Base-by-base conservation (phyloP, 176 grass and related monocot species). In the Oryza rufipogon region DNA sequence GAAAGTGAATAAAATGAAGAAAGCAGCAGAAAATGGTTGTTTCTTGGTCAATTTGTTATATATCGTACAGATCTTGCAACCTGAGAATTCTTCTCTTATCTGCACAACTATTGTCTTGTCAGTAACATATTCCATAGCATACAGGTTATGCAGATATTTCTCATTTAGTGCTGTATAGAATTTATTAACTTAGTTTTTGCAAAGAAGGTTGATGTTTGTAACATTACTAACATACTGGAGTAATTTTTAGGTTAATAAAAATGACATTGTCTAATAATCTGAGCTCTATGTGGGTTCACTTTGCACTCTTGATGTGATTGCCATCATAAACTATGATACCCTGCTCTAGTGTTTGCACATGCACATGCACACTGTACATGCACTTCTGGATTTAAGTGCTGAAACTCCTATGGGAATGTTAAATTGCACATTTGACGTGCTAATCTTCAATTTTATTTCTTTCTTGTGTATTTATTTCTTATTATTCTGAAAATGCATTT, bases 401-500 rank as follows among this genome's bases (percentile, higher is more conserved):
- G 38, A 12, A 73, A 73, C 36, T 82, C 80, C 46, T 19, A n/a
- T 54, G 48, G 38, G n/a, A 65, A 48, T 42, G 19, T 10, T 39
- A 56, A 70, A 78, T 70, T 17, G 56, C 64, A 87, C 69, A 4
- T 51, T 82, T 10, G 58, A 63, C 34, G 11, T 67, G 66, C 14
- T n/a, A 65, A 46, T 34, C 15, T 74, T 85, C 20, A 47, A 64
- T 81, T 61, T 81, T 47, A 23, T 49, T 56, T 80, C 44, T 79
- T 13, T 73, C 71, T 13, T 34, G 30, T 70, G 13, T 82, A 61
- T 45, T 80, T n/a, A 69, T 69, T 64, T 81, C 58, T 91, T 32
- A 45, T 84, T 82, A 74, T 41, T 68, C 9, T 58, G 11, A 80
- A 70, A 87, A 82, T 76, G 65, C 3, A 11, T 83, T 75, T 81